Base-by-base conservation (phyloP, 345 rosid genomes). In the Populus simonii region DNA sequence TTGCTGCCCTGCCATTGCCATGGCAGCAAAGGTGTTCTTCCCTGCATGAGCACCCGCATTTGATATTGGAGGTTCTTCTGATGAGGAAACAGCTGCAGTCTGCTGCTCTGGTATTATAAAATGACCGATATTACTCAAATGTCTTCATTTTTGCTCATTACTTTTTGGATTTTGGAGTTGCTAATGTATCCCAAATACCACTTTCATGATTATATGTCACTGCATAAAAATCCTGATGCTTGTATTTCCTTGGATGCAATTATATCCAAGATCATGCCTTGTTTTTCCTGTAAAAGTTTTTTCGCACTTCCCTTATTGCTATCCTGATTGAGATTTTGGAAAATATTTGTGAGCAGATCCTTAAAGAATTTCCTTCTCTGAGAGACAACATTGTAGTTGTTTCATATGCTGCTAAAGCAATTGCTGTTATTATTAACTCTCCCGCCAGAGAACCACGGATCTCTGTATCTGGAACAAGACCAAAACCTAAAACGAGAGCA, bases 11-110 rank as follows among this genome's bases (percentile, higher is more conserved):
- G 86, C 99, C 99, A 35, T 85, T 95, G 85, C 96, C 97, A 73
- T 95, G 99, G 99, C 99, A 93, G 84, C 99, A 95, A 85, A 90
- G 98, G 74, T 95, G 98, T 76, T 95, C 99, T 87, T 90, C 98
- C 17, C 80, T 95, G 85, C 99, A 95, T 75, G 99, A 95, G 90
- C 89, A 93, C 81, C 99, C 99, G 23, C 96, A 89, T 78, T 81
- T 95, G 84, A 95, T 95, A 82, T 71, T 95, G 77, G 99, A 95
- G 91, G 97, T 91, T 85, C 92, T 95, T 80, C 85, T 95, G 79
- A 93, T 95, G 99, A 88, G 98, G 90, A 93, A 95, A 85, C 99
- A 93, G 78, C 88, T 95, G 73, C 92, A 90, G 78, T 92, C 96
- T 80, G 98, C 94, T 62, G 85, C 94, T 49, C 84, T 88, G 99